Evolutionary conservation across 768 basidiomycete species (phyloP).

Genomic region (Trametes villosa): DNA sequence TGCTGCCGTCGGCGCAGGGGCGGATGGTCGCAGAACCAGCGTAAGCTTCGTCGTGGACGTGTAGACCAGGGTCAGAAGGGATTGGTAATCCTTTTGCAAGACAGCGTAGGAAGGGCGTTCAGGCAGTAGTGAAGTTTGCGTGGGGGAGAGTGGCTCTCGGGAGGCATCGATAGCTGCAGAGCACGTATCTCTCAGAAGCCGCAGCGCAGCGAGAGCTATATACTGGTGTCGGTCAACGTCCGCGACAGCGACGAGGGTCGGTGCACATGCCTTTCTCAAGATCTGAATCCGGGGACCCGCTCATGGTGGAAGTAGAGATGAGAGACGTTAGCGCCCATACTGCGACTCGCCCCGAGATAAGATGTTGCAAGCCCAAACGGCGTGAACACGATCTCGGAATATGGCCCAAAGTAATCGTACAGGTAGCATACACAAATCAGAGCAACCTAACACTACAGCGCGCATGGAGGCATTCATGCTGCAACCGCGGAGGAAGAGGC

Average conservation of each 20-base stretch:
- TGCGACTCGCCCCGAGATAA: neutral
- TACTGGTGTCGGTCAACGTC: constrained; percentile 17
- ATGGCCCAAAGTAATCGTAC: neutral
- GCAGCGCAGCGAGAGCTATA: constrained; percentile 25
- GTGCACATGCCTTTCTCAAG: constrained; percentile 24
- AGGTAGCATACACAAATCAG: constrained; percentile 1
- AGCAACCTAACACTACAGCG: neutral
- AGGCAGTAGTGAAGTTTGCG: constrained; percentile 7
- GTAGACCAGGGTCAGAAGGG: constrained; percentile 34
- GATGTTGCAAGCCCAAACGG: too few relatives aligned
- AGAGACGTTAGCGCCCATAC: neutral
- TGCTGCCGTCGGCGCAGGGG: constrained; percentile 30
- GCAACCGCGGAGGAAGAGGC: constrained; percentile 14
- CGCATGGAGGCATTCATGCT: neutral
- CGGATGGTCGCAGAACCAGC: constrained; percentile 29
- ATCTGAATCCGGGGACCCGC: neutral
- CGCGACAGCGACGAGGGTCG: neutral
- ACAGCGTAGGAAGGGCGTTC: constrained; percentile 17
- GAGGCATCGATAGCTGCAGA: constrained; percentile 25
- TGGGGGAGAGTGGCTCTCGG: constrained; percentile 13
- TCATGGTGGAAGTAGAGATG: constrained; percentile 12
- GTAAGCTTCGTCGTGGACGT: constrained; percentile 33
- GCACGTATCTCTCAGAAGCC: constrained; percentile 25
- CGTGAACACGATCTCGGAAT: too few relatives aligned
- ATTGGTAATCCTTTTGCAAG: constrained; percentile 33